Base-by-base conservation (phyloP, 2,329 filamentous ascomycete genomes). In the Epichloe amarillans region DNA sequence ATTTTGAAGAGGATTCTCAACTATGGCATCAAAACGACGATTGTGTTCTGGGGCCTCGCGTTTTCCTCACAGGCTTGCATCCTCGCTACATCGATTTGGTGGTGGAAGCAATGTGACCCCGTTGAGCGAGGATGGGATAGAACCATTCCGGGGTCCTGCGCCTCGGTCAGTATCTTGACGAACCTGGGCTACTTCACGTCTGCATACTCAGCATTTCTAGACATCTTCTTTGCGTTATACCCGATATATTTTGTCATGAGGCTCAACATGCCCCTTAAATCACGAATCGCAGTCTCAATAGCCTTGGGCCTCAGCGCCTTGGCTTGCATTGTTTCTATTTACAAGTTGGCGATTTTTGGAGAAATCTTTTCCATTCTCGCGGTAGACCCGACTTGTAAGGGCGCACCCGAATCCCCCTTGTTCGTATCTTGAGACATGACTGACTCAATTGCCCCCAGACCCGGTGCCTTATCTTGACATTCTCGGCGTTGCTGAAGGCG, bases 1-100 rank as follows among this genome's bases (percentile, higher is more conserved):
- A 60, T 57, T 36, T 53, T 61, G 26, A 61, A 61, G 33, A 55
- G 59, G 5, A 61, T 61, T 19, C 57, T 61, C 46, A 54, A 58
- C 42, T 61, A 61, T 50, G 59, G 59, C 14, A 21, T 46, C 19
- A 57, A 58, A 26, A 61, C 59, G 6, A 55, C 55, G 0, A 53
- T 60, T 17, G 39, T 58, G 3, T 61, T 61, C 42, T 60, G 58
- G 58, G 44, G 46, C 7, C 53, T 61, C 5, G 59, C 58, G 2
- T 15, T 61, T 1, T 55, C 53, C 6, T 60, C 57, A 1, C 59
- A 61, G 26, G 56, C 55, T 11, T 58, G 54, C 11, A 57, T 61
- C 4, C 45, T 61, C 19, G 59, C 56, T 14, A 60, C 57, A 0
- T 61, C 58, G 0, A 12, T 61, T 2, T 61, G 59, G 59, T 61